Evolutionary conservation across 108 stramenopile species (phyloP).

Genomic region (Epithemia pelagica): DNA sequence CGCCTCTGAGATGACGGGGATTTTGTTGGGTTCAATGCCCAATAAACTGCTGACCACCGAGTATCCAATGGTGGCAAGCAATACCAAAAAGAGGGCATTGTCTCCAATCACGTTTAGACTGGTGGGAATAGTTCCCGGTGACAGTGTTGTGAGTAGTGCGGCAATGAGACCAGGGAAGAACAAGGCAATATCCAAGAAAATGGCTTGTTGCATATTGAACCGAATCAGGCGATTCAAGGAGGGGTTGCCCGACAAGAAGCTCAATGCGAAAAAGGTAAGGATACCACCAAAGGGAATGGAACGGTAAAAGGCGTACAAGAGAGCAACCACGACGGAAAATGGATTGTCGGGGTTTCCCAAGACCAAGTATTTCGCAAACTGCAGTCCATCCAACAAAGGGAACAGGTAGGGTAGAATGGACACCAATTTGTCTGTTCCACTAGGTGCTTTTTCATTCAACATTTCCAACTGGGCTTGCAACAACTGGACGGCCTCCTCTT

Average conservation of each 20-base stretch:
- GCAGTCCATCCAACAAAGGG: slow-evolving; percentile 76
- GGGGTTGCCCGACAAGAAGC: slow-evolving; percentile 61
- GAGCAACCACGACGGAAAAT: slow-evolving; percentile 37
- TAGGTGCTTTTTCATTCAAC: slow-evolving; percentile 71
- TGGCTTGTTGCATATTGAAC: slow-evolving; percentile 89
- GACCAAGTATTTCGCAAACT: slow-evolving; percentile 72
- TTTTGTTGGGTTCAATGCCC: slow-evolving; percentile 59
- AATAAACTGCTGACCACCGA: slow-evolving; percentile 54
- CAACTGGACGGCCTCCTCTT: slow-evolving; percentile 40
- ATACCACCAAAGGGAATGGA: slow-evolving; percentile 74
- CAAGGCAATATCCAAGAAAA: slow-evolving; percentile 84
- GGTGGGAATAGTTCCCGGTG: slow-evolving; percentile 28
- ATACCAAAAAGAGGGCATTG: slow-evolving; percentile 63
- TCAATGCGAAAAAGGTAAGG: slow-evolving; percentile 71
- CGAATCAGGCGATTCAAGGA: slow-evolving; percentile 68
- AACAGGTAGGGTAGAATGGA: slow-evolving; percentile 78
- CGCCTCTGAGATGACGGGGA: slow-evolving; percentile 67
- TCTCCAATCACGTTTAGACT: slow-evolving; percentile 37
- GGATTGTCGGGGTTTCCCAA: slow-evolving; percentile 71
- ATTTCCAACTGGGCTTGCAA: slow-evolving; percentile 48
- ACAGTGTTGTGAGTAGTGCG: slow-evolving; percentile 35
- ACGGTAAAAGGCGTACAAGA: slow-evolving; percentile 60
- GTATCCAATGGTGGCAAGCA: slow-evolving; percentile 55
- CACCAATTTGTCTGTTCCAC: slow-evolving; percentile 49
- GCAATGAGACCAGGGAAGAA: slow-evolving; percentile 74